Evolutionary conservation across 257 asterid genomes (phyloP), one percentile per base, ranked within the genome.

Genomic region (Fraxinus quadrangulata): DNA sequence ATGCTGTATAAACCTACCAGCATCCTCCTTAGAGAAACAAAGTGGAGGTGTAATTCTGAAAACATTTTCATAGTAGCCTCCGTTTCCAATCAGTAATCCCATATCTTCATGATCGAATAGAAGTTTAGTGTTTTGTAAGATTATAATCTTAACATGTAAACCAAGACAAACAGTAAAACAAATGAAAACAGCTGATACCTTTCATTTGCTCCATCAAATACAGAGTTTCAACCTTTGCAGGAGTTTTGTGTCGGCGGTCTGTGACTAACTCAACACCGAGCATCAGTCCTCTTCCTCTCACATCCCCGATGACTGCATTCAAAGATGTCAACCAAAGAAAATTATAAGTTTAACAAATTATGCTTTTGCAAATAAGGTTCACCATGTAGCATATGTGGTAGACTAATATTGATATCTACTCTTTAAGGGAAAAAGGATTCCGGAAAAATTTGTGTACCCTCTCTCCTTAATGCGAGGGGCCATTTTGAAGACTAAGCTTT

Each of bases 211-310:
- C 93, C 93, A 92, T 87, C 78, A 84, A 78, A 79, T 77, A 89
- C 26, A 78, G 73, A 67, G 77, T 83, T 82, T 90, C 96, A 4
- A 45, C 78, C 69, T 81, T 88, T 4, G 92, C 96, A 0, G 96
- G 96, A 40, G 91, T 92, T 79, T 90, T 90, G 39, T 72, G 80
- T 61, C 70, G 45, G 49, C 81, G 89, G n/a, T 92, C 94, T 0
- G 85, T 85, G 19, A 92, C 96, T 2, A 92, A 92, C 77, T 92
- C 96, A 3, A 90, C 89, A 11, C 96, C 97, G 28, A 90, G 93
- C 94, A 92, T 92, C 68, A 92, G 49, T 42, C 97, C 97, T 84
- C 92, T 75, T 49, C 97, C 96, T 78, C 96, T 86, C 72, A 90
- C 94, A 75, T 92, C 96, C 42, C 97, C 94, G 24, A 89, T 89